Evolutionary conservation across 2,329 filamentous ascomycete genomes (phyloP), one percentile per base, ranked within the genome.

Genomic region (Onygena corvina): DNA sequence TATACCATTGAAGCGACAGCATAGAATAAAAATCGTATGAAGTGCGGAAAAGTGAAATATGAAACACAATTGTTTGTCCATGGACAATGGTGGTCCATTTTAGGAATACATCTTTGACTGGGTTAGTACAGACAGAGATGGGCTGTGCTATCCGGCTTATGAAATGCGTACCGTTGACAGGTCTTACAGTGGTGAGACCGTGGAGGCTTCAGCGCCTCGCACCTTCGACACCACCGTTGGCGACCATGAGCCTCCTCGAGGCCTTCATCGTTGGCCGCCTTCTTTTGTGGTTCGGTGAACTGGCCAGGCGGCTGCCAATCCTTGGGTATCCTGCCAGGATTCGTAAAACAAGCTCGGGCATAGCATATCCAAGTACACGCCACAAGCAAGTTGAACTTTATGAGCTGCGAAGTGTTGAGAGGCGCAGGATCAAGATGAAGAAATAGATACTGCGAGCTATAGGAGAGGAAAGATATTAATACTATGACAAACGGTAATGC

Each of bases 11-110:
- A 72, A n/a, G 66, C 57, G 2, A 78, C 75, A 1, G 77, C 71
- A 57, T 77, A 82, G 54, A 76, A 70, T 35, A 83, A 62, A 59
- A 82, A 81, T 18, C 79, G 77, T 12, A 81, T 62, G 60, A 82
- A 83, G 59, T 82, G 79, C 1, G 79, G 79, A 52, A 80, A 76
- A 0, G 78, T 81, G 55, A 75, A 75, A 62, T 82, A 74, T 35
- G 79, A 82, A 48, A 83, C 77, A 58, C 79, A 83, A 58, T 82
- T 82, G 29, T 66, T 68, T 20, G 78, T 81, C 79, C 79, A 83
- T 4, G 79, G 77, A 59, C 79, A 83, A 60, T 83, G 79, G 59
- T 81, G 77, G 60, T 81, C 77, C 77, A 80, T 80, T 61, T 79
- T 80, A 0, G 76, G 76, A 46, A 81, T 74, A 56, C 77, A 80